Conservation (phyloP, 345 rosid genomes). For the Dimocarpus longan region DNA sequence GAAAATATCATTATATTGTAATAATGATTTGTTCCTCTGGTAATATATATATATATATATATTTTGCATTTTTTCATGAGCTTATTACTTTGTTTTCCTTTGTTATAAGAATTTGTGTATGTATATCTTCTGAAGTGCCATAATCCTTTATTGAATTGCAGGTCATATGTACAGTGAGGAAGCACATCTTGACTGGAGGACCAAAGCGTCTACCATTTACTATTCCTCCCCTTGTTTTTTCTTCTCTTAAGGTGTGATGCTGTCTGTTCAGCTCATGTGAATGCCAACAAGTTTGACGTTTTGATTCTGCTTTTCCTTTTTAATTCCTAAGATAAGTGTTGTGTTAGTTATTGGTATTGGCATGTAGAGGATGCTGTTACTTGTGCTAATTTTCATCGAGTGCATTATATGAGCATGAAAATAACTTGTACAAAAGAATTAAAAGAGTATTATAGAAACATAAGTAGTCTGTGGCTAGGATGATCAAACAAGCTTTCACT, state of each 20-base stretch:
- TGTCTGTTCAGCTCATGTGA: slow-evolving; percentile 18
- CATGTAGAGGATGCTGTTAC: not conserved
- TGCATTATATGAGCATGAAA: not conserved
- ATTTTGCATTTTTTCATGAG: no score
- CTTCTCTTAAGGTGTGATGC: slow-evolving; percentile 78
- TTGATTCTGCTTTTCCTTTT: slow-evolving; percentile 5
- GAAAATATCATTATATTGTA: not conserved
- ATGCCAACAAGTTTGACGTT: slow-evolving; percentile 1
- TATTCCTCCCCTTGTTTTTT: slow-evolving; percentile 90
- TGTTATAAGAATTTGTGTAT: not conserved
- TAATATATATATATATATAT: no score
- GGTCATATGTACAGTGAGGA: slow-evolving; percentile 80
- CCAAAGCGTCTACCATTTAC: slow-evolving; percentile 88
- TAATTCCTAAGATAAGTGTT: not conserved
- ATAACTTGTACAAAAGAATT: not conserved
- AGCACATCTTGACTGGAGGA: slow-evolving; percentile 89
- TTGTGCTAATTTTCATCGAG: not conserved
- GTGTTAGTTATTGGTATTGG: not conserved
- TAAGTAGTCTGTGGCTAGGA: not conserved
- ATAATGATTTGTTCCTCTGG: not conserved
- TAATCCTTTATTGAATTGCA: slow-evolving; percentile 37
- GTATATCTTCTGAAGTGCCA: not conserved
- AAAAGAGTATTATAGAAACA: not conserved
- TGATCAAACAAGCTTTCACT: not conserved
- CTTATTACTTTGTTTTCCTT: not conserved